Evolutionary conservation across 2,329 filamentous ascomycete species (phyloP), one percentile per base, ranked within the genome.

Genomic region (Cercospora nicotianae): DNA sequence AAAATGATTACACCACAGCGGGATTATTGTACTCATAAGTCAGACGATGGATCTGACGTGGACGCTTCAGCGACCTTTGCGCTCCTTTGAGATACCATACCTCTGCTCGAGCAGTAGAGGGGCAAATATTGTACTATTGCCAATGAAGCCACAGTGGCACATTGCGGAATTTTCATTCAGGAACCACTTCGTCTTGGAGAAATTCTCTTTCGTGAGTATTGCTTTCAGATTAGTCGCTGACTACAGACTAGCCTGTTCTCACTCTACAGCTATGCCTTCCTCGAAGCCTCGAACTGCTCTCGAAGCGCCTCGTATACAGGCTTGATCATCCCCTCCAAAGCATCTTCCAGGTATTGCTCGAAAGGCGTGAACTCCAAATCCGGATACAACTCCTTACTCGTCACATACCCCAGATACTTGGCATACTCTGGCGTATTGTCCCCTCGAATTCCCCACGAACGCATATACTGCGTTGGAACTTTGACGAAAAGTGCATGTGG

Each of bases 341-440:
- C 74, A 1, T 80, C 79, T 60, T 79, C 72, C 8, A 82, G 73
- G 66, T 80, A 83, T 5, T 78, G 77, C 66, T 76, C 75, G 70
- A 83, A 81, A 18, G 76, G 75, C 33, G 73, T 80, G 1, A 78
- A 78, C 63, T 80, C 69, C 64, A 86, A 78, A 20, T 86, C 84
- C 3, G 85, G 86, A 71, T 87, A 88, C 26, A 88, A 76, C 18
- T 87, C 83, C 70, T 82, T 83, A 33, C 78, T 80, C 64, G 81
- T 78, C 18, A 87, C 67, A 73, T 87, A 75, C 1, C 74, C 74
- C 5, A 88, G 77, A 68, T 87, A 87, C 60, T 80, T 78, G 10
- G 86, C 86, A 69, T 82, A 80, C 64, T 85, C 82, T 0, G 82
- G 83, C 9, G 79, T 83, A 74, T 87, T 87, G 69, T 89, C 86